Evolutionary conservation across 148 eudicot genomes (phyloP).

Genomic region (Cornus suecica): DNA sequence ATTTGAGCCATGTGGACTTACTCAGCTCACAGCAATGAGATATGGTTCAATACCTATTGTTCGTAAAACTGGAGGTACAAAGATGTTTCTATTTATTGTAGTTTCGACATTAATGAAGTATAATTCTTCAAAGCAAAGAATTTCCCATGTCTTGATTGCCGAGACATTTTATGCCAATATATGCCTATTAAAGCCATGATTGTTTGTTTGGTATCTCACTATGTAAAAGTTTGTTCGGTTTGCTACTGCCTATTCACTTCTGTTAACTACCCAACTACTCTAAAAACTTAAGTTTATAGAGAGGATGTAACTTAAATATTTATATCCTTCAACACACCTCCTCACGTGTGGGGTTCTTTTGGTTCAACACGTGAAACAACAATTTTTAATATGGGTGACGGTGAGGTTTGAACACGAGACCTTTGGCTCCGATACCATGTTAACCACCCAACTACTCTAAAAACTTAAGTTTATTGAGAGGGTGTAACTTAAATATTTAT

Average conservation of each 20-base stretch:
- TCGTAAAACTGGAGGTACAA: conserved; percentile 95
- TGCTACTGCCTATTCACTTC: not conserved
- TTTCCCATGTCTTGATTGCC: not conserved
- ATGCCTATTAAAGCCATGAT: conserved; percentile 1
- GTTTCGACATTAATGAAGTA: not conserved
- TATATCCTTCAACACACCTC: too few relatives aligned
- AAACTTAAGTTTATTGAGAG: too few relatives aligned
- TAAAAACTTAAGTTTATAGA: too few relatives aligned
- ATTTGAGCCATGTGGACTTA: conserved; percentile 96
- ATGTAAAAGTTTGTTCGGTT: not conserved
- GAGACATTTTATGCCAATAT: not conserved
- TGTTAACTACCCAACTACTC: too few relatives aligned
- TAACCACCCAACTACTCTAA: too few relatives aligned
- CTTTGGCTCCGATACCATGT: too few relatives aligned
- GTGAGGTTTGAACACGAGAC: too few relatives aligned
- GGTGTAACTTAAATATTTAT: too few relatives aligned
- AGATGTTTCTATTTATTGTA: not conserved
- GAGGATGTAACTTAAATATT: too few relatives aligned
- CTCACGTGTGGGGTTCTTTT: too few relatives aligned
- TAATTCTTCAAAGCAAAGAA: not conserved
- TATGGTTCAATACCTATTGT: conserved; percentile 93
- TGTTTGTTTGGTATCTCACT: not conserved
- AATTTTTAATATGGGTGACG: too few relatives aligned
- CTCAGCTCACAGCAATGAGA: conserved; percentile 98
- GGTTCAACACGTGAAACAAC: too few relatives aligned